Conservation (phyloP, 2,329 filamentous ascomycete species). For the Pestalotiopsis sp. region DNA sequence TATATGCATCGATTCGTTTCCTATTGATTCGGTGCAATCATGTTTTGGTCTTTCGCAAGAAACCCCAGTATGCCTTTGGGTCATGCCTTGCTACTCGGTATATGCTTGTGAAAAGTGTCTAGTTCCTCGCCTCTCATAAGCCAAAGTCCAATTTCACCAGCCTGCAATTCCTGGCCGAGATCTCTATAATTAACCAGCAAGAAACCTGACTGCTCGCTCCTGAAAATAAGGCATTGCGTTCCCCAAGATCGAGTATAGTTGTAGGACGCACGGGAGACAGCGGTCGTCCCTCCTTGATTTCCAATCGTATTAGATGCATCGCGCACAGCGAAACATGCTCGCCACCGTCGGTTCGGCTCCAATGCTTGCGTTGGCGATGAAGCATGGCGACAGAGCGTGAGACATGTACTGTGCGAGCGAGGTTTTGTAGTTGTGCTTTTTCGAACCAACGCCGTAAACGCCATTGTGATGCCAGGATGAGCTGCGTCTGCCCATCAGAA, state of each 20-base stretch:
- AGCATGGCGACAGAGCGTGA: background rate
- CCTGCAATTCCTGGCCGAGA: background rate
- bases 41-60: background rate
- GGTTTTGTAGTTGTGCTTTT: background rate
- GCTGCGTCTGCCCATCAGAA: background rate
- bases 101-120: background rate
- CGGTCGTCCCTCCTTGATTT: background rate
- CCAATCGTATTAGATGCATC: background rate
- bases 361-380: background rate
- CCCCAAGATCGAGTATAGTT: background rate
- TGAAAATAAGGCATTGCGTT: background rate
- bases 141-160: background rate
- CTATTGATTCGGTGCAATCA: background rate
- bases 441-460: constrained; percentile 3
- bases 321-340: background rate
- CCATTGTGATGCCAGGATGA: background rate
- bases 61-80: background rate
- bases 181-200: background rate
- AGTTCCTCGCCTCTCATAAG: background rate
- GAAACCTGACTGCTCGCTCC: background rate
- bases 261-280: background rate
- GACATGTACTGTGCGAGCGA: background rate
- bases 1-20: background rate
- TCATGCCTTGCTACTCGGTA: background rate
- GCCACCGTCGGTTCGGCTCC: background rate